phyloP scores from a whole-genome alignment of 2,329 filamentous ascomycete genomes.

The Drechslerella dactyloides region DNA sequence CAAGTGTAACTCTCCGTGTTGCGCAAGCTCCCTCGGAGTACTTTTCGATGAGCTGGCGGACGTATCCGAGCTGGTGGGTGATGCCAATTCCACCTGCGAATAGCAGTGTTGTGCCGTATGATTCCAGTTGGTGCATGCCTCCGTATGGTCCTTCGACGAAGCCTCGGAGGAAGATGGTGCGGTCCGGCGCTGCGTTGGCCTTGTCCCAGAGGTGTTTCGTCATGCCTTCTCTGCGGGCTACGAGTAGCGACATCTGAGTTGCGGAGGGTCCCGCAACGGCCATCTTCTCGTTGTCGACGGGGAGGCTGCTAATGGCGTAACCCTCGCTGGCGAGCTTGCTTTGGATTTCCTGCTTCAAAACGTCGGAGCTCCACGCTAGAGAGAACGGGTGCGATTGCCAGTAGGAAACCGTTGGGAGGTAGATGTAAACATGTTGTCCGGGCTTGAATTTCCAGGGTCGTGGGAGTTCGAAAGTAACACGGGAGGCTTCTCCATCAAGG shows the following conservation, averaged over 20 bases:
- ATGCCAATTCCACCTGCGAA: slow-evolving; percentile 94
- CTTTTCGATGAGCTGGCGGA: slow-evolving; percentile 75
- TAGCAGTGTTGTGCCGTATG: slow-evolving; percentile 88
- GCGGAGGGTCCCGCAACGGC: slow-evolving; percentile 57
- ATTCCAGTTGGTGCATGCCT: slow-evolving; percentile 81
- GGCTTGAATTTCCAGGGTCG: slow-evolving; percentile 75
- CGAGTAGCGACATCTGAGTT: slow-evolving; percentile 72
- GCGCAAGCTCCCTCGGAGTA: slow-evolving; percentile 41
- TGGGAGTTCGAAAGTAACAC: slow-evolving; percentile 64
- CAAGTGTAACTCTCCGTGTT: slow-evolving; percentile 42
- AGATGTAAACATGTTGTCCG: slow-evolving; percentile 80
- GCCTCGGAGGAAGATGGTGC: slow-evolving; percentile 53
- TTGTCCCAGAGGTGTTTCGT: slow-evolving; percentile 80
- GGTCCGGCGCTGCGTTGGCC: slow-evolving; percentile 65
- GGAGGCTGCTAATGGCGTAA: slow-evolving; percentile 65
- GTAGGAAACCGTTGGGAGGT: slow-evolving; percentile 69
- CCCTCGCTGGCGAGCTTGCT: slow-evolving; percentile 32
- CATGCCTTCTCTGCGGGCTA: slow-evolving; percentile 76
- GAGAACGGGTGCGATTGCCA: slow-evolving; percentile 31
- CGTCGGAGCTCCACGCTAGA: slow-evolving; percentile 33
- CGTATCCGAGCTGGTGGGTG: slow-evolving; percentile 89
- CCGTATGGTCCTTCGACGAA: slow-evolving; percentile 88
- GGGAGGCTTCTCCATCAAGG: slow-evolving; percentile 76
- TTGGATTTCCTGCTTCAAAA: slow-evolving; percentile 31
- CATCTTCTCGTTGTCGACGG: slow-evolving; percentile 57